Conservation (phyloP, 225 moss, liverwort and hornwort genomes). For the Ulota crispa region DNA sequence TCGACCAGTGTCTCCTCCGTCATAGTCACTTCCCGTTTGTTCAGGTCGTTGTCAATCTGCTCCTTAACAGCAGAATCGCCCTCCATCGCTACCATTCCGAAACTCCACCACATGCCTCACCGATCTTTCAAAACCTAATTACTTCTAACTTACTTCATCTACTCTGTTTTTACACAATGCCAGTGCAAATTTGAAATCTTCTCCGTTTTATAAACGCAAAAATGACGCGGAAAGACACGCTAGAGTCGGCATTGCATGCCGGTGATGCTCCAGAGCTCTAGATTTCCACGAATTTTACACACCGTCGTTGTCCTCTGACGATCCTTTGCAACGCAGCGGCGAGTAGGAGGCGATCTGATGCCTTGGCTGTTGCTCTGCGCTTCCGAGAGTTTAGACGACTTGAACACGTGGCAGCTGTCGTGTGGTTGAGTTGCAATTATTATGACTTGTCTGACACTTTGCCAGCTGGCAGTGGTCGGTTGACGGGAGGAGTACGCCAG, state of each 20-base stretch:
- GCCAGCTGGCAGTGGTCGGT: not conserved
- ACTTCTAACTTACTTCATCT: not conserved
- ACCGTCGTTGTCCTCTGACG: not conserved
- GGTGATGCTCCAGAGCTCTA: not conserved
- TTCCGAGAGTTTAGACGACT: no score
- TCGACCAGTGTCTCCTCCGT: conserved; percentile 6
- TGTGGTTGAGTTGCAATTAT: fast-evolving
- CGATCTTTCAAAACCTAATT: conserved; percentile 18
- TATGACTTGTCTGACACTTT: not conserved
- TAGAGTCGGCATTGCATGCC: not conserved
- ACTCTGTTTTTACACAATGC: not conserved
- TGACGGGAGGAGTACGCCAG: not conserved
- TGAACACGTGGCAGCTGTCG: not conserved
- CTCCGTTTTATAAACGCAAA: not conserved
- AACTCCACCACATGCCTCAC: conserved; percentile 25
- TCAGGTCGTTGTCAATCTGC: not conserved
- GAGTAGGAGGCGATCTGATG: not conserved
- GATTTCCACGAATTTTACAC: not conserved
- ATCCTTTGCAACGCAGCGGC: not conserved
- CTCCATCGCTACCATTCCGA: conserved; percentile 14
- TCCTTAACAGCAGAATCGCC: conserved; percentile 7
- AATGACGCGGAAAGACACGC: not conserved
- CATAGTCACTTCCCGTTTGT: not conserved
- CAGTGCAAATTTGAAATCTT: not conserved
- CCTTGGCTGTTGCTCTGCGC: not conserved